Base-by-base conservation (phyloP, 768 basidiomycete genomes). In the Neoboletus brunneissimus region DNA sequence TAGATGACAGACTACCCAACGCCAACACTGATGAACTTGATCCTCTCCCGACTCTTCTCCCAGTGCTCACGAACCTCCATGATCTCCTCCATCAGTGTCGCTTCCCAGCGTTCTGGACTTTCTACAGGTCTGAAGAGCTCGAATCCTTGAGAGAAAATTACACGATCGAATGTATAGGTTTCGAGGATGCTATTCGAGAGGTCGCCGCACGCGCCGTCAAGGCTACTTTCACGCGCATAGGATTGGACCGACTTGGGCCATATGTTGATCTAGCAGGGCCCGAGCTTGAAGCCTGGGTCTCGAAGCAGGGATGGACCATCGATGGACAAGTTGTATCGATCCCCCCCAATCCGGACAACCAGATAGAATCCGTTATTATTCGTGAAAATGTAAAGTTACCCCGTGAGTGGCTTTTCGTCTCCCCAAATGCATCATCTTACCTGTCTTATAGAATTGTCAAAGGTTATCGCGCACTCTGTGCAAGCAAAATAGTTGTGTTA, bases 311-410 rank as follows among this genome's bases (percentile, higher is more conserved):
- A 22, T 94, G 91, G 91, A 71, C 75, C 20, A 58, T 82, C 40
- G 82, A 90, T 16, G 77, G 76, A 1, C 80, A 79, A 8, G 81
- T 85, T n/a, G 77, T 92, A 50, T 75, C 72, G 16, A 76, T 94
- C 53, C 91, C 92, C 23, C 81, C 85, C 43, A 94, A 93, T 71
- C 87, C 88, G 15, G 91, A 94, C 72, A 94, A 94, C 71, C 89
- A 91, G 65, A 89, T 93, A 63, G 86, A 89, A 65, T 88, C 91
- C 0, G 88, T 89, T 1, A 80, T 94, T 48, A 87, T 92, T 25
- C 89, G 90, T 70, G 91, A 94, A 72, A 82, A 79, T 63, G 86
- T 94, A 65, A 87, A 85, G 69, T 76, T 94, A 59, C 83, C 86
- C 55, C 91, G 91, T 92, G 74, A 61, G 91, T 78, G 22, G 15